These are phyloP conservation scores for Calonectria ilicicola DNA, from an alignment of 2,329 filamentous ascomycete genomes.

Conservation along the genomic window DNA sequence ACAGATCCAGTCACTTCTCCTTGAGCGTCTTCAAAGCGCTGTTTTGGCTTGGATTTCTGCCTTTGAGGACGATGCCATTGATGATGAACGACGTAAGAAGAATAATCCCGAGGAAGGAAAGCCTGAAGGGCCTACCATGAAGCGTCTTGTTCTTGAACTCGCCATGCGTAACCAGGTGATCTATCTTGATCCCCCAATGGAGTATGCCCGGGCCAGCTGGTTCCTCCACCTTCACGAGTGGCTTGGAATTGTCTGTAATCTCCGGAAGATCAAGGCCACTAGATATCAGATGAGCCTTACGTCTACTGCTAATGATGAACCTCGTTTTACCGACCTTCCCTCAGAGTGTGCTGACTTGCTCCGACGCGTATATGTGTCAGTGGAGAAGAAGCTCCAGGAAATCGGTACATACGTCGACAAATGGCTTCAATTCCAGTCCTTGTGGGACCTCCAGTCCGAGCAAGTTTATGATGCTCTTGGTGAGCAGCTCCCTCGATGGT, in stretches of 20 bases:
- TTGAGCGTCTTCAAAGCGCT: conserved; percentile 85
- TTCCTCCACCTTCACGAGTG: conserved; percentile 92
- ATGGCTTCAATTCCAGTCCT: conserved; percentile 97
- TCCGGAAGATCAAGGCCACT: conserved; percentile 94
- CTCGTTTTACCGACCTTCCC: conserved; percentile 86
- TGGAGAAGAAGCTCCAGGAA: conserved; percentile 85
- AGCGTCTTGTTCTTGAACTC: conserved; percentile 86
- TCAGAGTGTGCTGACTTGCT: conserved; percentile 85
- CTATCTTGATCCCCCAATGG: conserved; percentile 92
- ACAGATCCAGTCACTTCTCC: conserved; percentile 83
- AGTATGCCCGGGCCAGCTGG: conserved; percentile 94
- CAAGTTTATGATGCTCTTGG: conserved; percentile 94
- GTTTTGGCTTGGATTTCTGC: conserved; percentile 88
- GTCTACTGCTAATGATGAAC: conserved; percentile 72
- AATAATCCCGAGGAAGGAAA: conserved; percentile 58
- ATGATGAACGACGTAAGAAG: conserved; percentile 66
- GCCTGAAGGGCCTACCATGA: conserved; percentile 73
- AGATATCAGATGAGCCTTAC: conserved; percentile 92
- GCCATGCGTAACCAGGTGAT: conserved; percentile 99
- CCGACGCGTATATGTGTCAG: conserved; percentile 81
- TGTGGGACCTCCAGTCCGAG: conserved; percentile 97
- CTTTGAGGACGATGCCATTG: conserved; percentile 75
- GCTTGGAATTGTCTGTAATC: conserved; percentile 91
- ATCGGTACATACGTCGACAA: conserved; percentile 93
- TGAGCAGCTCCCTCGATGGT: conserved; percentile 91